Base-by-base conservation (phyloP, 1,139 yeast genomes). In the Yamadazyma dendronema region DNA sequence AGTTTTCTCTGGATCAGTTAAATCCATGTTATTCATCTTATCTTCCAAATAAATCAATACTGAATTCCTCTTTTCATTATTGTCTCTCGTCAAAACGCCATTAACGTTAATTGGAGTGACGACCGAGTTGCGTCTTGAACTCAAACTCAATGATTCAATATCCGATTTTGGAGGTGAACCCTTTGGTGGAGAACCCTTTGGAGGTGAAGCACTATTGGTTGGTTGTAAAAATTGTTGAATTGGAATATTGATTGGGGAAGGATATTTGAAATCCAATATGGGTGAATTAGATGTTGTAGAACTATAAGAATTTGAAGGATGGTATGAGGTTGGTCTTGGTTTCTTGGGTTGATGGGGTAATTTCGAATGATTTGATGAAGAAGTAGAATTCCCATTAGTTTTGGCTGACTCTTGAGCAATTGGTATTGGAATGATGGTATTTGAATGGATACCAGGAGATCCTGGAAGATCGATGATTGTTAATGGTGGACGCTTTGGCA, bases 281-380 rank as follows among this genome's bases (percentile, higher is more conserved):
- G 67, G 54, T 4, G 71, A 63, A 8, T 69, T 50, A 62, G 67
- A 60, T n/a, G n/a, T 30, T 10, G 17, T 17, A 6, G 74, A 67
- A 52, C 82, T 88, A 52, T 81, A 83, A 11, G 89, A 81, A 1
- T 89, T 84, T 27, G 92, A 34, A 10, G 94, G 92, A 53, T 84
- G 90, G 53, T 82, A 84, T 7, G 90, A 83, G 0, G 90, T 84
- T 33, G 94, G 92, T 57, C 94, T 74, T 37, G 87, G 89, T 52
- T 76, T 81, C 56, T 78, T 74, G 34, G 61, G 62, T 10, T 71
- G 58, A 39, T 62, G 72, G 15, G 74, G 74, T 38, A 69, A 58
- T 49, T 64, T 62, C 47, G 52, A 38, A 44, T 64, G 36, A 37
- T 54, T 57, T 39, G 38, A 17, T 10, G 25, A 13, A 8, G 31